These are phyloP conservation scores for Puya raimondii DNA, from an alignment of 176 grass and related monocot genomes.

Conservation along the genomic window DNA sequence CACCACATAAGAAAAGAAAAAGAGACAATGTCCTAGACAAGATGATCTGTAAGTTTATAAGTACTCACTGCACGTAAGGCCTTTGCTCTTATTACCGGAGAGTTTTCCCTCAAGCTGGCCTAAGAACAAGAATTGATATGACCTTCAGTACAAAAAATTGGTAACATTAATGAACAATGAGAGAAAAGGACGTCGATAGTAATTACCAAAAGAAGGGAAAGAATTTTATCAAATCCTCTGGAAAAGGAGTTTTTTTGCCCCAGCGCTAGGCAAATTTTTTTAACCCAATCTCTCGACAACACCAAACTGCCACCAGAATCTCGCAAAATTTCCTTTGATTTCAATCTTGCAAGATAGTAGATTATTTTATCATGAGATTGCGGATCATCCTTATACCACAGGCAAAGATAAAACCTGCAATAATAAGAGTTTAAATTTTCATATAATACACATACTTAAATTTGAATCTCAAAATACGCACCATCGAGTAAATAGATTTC, in stretches of 20 bases:
- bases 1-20: conserved; percentile 21
- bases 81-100: conserved; percentile 95
- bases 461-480: conserved; percentile 31
- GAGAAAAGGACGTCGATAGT: conserved; percentile 11
- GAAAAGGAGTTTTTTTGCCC: conserved; percentile 91
- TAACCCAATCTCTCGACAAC: conserved; percentile 80
- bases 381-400: conserved; percentile 93
- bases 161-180: not conserved
- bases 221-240: conserved; percentile 95
- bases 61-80: conserved; percentile 85
- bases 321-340: conserved; percentile 86
- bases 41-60: conserved; percentile 22
- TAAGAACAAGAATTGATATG: conserved; percentile 40
- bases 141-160: conserved; percentile 1
- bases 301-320: conserved; percentile 59
- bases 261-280: conserved; percentile 86
- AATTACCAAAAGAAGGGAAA: conserved; percentile 87
- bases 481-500: conserved; percentile 87
- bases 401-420: conserved; percentile 90
- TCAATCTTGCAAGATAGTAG: conserved; percentile 86
- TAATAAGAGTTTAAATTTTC: conserved; percentile 17
- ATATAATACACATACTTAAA: conserved; percentile 12
- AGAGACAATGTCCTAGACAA: conserved; percentile 7
- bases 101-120: conserved; percentile 98
- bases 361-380: conserved; percentile 70